Base-by-base conservation (phyloP, 768 basidiomycete species). In the Leccinum longicurvipes region DNA sequence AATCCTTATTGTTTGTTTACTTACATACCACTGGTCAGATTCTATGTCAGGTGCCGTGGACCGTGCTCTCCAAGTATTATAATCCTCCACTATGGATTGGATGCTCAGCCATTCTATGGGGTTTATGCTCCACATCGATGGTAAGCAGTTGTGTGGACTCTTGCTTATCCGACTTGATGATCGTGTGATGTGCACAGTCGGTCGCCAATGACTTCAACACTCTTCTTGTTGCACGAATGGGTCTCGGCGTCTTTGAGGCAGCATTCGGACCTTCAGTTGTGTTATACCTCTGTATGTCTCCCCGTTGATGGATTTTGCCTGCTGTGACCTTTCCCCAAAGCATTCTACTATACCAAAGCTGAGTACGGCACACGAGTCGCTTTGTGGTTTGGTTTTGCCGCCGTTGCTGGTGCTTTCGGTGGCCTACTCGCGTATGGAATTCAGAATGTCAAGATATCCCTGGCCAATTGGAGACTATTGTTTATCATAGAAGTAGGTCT, bases 1-100 rank as follows among this genome's bases (percentile, higher is more conserved):
- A n/a, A 2, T 14, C 11, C 6, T 49, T 9, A 32, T 14, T 23
- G 6, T 23, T 27, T 29, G 11, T 36, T 3, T 9, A 15, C 51
- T 67, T 8, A 63, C 41, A 6, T 23, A 12, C 19, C 14, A 3
- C 8, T 47, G 53, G 14, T 47, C 63, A 91, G 87, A 86, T 91
- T 54, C 53, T 89, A 12, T 84, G 76, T 57, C 85, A 87, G 72
- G 74, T 90, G 31, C 89, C 89, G 1, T 86, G 83, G 9, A 84
- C 83, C 0, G 66, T 91, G 24, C 62, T 76, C 1, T 85, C 87
- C 23, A 91, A 91, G 66, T 76, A 87, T 39, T 81, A 82, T 59
- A 82, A 75, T 23, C 89, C 89, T n/a, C 78, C 82, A 19, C 55
- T 81, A 32, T 91, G 85, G 84, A 78, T 91, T 50, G 86, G 85